phyloP scores from a whole-genome alignment of 768 basidiomycete species.

The Xanthoconium stramineum region DNA sequence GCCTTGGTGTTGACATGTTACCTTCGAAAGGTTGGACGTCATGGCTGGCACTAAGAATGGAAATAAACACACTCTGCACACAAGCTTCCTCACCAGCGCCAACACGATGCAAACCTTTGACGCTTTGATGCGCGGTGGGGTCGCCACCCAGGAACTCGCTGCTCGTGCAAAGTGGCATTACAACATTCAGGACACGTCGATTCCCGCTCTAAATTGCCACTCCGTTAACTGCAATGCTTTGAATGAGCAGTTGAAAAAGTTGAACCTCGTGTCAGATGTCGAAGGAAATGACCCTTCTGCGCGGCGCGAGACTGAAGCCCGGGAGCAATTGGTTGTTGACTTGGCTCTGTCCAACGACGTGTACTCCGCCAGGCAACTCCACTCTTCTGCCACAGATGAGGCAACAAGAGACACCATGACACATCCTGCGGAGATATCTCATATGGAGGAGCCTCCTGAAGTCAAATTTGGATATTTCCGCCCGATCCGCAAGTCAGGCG shows the following conservation, averaged over 20 bases:
- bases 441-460: slow-evolving; percentile 53
- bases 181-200: slow-evolving; percentile 46
- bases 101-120: slow-evolving; percentile 50
- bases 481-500: slow-evolving; percentile 38
- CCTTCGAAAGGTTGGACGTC: slow-evolving; percentile 54
- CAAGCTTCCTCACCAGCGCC: slow-evolving; percentile 58
- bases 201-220: slow-evolving; percentile 39
- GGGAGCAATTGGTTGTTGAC: slow-evolving; percentile 63
- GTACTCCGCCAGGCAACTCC: slow-evolving; percentile 44
- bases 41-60: slow-evolving; percentile 53
- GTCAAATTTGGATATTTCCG: slow-evolving; percentile 61
- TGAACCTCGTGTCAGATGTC: slow-evolving; percentile 40
- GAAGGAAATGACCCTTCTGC: slow-evolving; percentile 39
- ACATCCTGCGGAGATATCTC: slow-evolving; percentile 41
- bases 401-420: slow-evolving; percentile 6
- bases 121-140: slow-evolving; percentile 46
- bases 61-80: slow-evolving; percentile 39
- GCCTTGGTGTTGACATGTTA: neutral
- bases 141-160: slow-evolving; percentile 38
- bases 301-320: slow-evolving; percentile 50
- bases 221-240: slow-evolving; percentile 34
- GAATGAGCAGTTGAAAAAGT: slow-evolving; percentile 39
- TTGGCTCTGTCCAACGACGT: slow-evolving; percentile 56
- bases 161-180: slow-evolving; percentile 52
- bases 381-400: neutral